phyloP scores from a whole-genome alignment of 768 basidiomycete species.

The Chalciporus sphaerocephalus region DNA sequence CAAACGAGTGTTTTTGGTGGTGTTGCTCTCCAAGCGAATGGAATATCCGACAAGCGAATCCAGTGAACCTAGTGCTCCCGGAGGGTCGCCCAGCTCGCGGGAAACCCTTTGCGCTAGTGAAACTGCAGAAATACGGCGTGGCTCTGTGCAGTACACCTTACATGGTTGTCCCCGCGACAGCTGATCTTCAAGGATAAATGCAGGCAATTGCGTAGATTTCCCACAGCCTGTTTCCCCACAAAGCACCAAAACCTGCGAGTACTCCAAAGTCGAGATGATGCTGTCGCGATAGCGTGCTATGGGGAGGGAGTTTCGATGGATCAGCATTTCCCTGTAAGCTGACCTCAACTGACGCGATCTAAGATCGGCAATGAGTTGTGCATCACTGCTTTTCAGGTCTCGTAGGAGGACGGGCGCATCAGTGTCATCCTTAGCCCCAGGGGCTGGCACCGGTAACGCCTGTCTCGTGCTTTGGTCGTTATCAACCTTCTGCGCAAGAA shows the following conservation, averaged over 20 bases:
- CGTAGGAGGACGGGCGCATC: slow-evolving; percentile 4
- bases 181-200: slow-evolving; percentile 89
- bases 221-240: slow-evolving; percentile 85
- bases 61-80: slow-evolving; percentile 69
- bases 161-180: slow-evolving; percentile 75
- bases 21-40: slow-evolving; percentile 87
- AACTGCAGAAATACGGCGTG: slow-evolving; percentile 91
- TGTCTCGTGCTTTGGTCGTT: slow-evolving; percentile 28
- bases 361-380: slow-evolving; percentile 58
- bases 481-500: slow-evolving; percentile 62
- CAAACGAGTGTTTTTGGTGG: slow-evolving; percentile 70
- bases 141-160: slow-evolving; percentile 94
- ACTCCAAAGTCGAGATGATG: slow-evolving; percentile 66
- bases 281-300: slow-evolving; percentile 78
- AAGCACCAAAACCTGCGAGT: slow-evolving; percentile 80
- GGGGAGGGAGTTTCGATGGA: slow-evolving; percentile 72
- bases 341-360: slow-evolving; percentile 54
- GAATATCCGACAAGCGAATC: slow-evolving; percentile 90
- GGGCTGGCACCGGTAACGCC: slow-evolving; percentile 15
- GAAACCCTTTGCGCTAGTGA: slow-evolving; percentile 94
- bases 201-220: slow-evolving; percentile 94
- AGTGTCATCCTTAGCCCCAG: slow-evolving; percentile 16
- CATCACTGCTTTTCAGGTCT: slow-evolving; percentile 28
- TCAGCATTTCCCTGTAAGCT: slow-evolving; percentile 87
- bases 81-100: slow-evolving; percentile 82